A percentile compares a stretch with the other conserved stretches of the same genome.
phyloP scores from a whole-genome alignment of 1,284 basidiomycete species.

The Cryptococcus sp. region DNA sequence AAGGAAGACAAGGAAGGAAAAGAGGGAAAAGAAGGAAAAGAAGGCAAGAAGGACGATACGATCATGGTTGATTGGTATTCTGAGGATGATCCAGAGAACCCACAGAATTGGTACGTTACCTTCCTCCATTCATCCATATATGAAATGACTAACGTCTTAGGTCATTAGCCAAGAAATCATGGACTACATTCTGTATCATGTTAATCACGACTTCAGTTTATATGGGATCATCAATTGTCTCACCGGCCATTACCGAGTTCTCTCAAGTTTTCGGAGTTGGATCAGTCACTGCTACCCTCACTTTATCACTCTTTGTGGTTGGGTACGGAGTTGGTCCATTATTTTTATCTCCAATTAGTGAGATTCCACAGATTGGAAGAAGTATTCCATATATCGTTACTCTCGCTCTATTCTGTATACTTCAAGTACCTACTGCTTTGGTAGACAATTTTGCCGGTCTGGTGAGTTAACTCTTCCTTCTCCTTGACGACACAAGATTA shows the following conservation, averaged over 20 bases:
- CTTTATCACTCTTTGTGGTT: slow-evolving; percentile 22
- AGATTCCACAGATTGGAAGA: slow-evolving; percentile 22
- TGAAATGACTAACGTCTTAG: background rate
- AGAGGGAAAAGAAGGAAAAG: slow-evolving; percentile 1
- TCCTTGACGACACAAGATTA: slow-evolving; percentile 12
- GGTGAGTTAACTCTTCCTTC: slow-evolving; percentile 17
- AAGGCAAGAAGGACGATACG: slow-evolving; percentile 4
- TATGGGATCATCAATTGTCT: slow-evolving; percentile 57
- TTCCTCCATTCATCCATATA: background rate
- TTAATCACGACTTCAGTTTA: slow-evolving; percentile 54
- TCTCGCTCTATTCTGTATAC: slow-evolving; percentile 17
- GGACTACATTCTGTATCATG: slow-evolving; percentile 8
- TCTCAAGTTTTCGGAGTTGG: slow-evolving; percentile 21
- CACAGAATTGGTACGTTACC: slow-evolving; percentile 9
- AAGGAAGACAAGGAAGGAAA: slow-evolving; percentile 1
- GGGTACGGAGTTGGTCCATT: slow-evolving; percentile 31
- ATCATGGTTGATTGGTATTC: slow-evolving; percentile 20
- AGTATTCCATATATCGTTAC: slow-evolving; percentile 19
- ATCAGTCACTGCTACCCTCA: slow-evolving; percentile 11
- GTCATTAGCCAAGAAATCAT: slow-evolving; percentile 21
- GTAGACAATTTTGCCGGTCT: slow-evolving; percentile 28
- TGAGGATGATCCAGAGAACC: slow-evolving; percentile 21
- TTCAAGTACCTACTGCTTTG: slow-evolving; percentile 23
- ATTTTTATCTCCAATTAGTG: slow-evolving; percentile 22
- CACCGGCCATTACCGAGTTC: slow-evolving; percentile 51